Base-by-base conservation (phyloP, 2,329 filamentous ascomycete genomes). In the Pyrenophora tritici-repentis region DNA sequence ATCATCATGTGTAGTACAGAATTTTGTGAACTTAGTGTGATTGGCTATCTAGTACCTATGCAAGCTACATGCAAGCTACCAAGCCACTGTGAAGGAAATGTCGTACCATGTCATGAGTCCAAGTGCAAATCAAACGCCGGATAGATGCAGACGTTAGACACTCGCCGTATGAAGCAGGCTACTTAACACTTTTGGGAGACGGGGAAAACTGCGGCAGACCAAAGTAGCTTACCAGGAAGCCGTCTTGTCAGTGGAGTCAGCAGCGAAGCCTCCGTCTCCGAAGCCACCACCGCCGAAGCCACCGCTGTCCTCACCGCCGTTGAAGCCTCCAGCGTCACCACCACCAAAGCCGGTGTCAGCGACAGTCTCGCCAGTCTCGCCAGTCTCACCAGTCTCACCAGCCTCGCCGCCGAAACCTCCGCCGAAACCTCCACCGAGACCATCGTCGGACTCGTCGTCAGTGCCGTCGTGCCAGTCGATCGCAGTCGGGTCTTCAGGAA, bases 401-500 rank as follows among this genome's bases (percentile, higher is more conserved):
- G 53, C 35, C 3, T 49, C 53, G 14, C 29, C 55, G 17, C 53
- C 56, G 32, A 55, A 39, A 13, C 46, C 58, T 37, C 47, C 55
- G 17, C 53, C 56, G 32, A 55, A 39, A 13, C 46, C 58, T 37
- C 47, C 63, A 39, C 41, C 57, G 39, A 62, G 46, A 14, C 56
- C 62, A 26, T 55, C 58, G 29, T 68, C 68, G 12, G 67, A 69
- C 57, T 74, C 72, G 17, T 73, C 66, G 14, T 73, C 71, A 14
- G 70, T 70, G 36, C 84, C 79, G 32, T 86, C 83, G 16, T 83
- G 75, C 55, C 82, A 86, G 3, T 74, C 67, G 5, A 82, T 73
- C 26, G 51, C 71, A 60, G 77, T 74, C 0, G 75, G 76, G 1
- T 81, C 80, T 50, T 86, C 81, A 0, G 88, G 87, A 48, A 84